Conservation (phyloP, 2,329 filamentous ascomycete genomes). For the Rhynchosporium agropyri region DNA sequence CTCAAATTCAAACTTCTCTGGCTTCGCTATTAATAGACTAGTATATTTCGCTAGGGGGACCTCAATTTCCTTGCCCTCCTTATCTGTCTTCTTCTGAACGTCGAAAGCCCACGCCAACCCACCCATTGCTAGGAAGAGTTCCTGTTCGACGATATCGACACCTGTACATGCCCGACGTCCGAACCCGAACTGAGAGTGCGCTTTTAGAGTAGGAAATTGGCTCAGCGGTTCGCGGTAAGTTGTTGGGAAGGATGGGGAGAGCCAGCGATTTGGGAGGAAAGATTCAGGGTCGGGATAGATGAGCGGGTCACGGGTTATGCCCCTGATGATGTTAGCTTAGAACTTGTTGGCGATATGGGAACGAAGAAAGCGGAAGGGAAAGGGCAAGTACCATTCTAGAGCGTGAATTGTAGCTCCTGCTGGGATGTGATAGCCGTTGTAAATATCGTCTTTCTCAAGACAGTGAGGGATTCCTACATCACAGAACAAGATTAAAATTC, state of each 20-base stretch:
- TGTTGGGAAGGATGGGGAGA: slow-evolving; percentile 60
- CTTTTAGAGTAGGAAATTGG: slow-evolving; percentile 63
- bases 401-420: slow-evolving; percentile 49
- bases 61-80: slow-evolving; percentile 29
- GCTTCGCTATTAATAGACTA: slow-evolving; percentile 50
- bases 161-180: slow-evolving; percentile 65
- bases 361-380: not conserved
- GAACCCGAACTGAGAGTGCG: slow-evolving; percentile 67
- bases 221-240: slow-evolving; percentile 67
- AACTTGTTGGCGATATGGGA: not conserved
- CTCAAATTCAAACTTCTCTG: slow-evolving; percentile 50
- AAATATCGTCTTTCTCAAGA: slow-evolving; percentile 47
- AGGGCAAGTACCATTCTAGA: slow-evolving; percentile 50
- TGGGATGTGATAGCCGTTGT: slow-evolving; percentile 51
- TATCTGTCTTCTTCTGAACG: slow-evolving; percentile 39
- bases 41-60: slow-evolving; percentile 31
- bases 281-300: slow-evolving; percentile 66
- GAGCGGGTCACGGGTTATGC: slow-evolving; percentile 58
- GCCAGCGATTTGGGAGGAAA: slow-evolving; percentile 64
- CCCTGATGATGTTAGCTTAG: slow-evolving; percentile 43
- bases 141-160: slow-evolving; percentile 63
- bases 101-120: slow-evolving; percentile 54
- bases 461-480: slow-evolving; percentile 44
- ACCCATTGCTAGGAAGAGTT: slow-evolving; percentile 55
- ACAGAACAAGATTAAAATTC: no score